Conservation (phyloP, 2,329 filamentous ascomycete genomes). For the Fusarium circinatum region DNA sequence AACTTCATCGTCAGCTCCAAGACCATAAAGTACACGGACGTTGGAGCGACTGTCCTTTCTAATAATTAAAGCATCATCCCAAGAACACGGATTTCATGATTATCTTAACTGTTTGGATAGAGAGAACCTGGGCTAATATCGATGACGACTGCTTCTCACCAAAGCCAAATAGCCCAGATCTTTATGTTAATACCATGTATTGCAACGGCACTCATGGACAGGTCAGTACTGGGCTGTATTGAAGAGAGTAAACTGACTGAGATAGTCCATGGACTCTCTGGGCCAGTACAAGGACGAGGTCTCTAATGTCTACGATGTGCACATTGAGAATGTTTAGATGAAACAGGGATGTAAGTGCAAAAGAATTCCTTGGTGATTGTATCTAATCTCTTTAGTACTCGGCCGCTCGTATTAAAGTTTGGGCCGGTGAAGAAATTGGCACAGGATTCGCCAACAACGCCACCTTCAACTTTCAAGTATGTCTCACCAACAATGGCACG, state of each 20-base stretch:
- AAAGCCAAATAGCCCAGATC: conserved; percentile 67
- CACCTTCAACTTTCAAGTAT: conserved; percentile 63
- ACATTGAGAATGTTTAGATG: conserved; percentile 68
- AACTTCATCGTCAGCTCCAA: conserved; percentile 69
- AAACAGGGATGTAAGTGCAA: conserved; percentile 48
- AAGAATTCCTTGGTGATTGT: fast-evolving
- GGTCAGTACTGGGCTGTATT: fast-evolving
- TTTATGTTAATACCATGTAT: conserved; percentile 68
- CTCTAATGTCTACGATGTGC: conserved; percentile 66
- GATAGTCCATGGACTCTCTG: conserved; percentile 61
- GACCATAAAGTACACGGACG: conserved; percentile 63
- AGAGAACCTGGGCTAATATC: conserved; percentile 62
- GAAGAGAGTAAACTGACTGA: fast-evolving
- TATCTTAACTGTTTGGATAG: conserved; percentile 63
- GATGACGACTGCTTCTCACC: conserved; percentile 71
- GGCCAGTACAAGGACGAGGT: conserved; percentile 66
- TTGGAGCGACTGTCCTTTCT: conserved; percentile 64
- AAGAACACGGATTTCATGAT: conserved; percentile 74
- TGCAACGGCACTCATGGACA: conserved; percentile 64
- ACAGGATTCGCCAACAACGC: conserved; percentile 71
- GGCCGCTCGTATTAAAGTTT: conserved; percentile 69
- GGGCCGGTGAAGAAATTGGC: conserved; percentile 67
- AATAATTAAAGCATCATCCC: conserved; percentile 57
- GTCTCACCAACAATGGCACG: fast-evolving
- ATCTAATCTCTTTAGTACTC: conserved; percentile 44